Base-by-base conservation (phyloP, 495 filamentous ascomycete species). In the Lasiosphaeriaceae sp. region DNA sequence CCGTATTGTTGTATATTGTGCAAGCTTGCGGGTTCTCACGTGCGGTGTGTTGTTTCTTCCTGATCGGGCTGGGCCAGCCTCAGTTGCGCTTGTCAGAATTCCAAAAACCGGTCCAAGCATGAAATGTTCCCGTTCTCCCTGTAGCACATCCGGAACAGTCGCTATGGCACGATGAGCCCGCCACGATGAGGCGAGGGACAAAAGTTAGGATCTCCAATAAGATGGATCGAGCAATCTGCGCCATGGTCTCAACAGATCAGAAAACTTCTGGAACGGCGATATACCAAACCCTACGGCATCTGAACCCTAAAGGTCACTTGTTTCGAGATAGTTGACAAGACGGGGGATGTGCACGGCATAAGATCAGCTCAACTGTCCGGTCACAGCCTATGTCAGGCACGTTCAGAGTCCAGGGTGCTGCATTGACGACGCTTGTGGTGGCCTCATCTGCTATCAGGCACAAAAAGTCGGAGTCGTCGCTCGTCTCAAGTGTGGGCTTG, bases 291-390 rank as follows among this genome's bases (percentile, higher is more conserved):
- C 55, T 31, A 50, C 54, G 52, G 49, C 60, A 50, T 65, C 31
- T 53, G 39, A 62, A 62, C 49, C 56, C 54, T 57, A 47, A 56
- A 50, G 44, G 19, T 16, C 20, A 37, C 26, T 51, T 63, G 66
- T 69, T 68, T 70, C 58, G 69, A 60, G 56, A 63, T 60, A 58
- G 55, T 53, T 63, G 56, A 53, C 59, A 61, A 24, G 57, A 45
- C 50, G 58, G 62, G 47, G 39, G 54, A 46, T 69, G 62, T 58
- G 69, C 64, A 74, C 74, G 74, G 75, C 74, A 77, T 77, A 76
- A 79, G 70, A 77, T 70, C 62, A 76, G 55, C 72, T 67, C 63
- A 62, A 66, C 66, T 69, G 73, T 74, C 75, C 76, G 76, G 73
- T 78, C 73, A 71, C 74, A 78, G 75, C 74, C 67, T 63, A 65